These are phyloP conservation scores for Asterochloris sp. DNA, from an alignment of 139 green algal species.

Conservation along the genomic window DNA sequence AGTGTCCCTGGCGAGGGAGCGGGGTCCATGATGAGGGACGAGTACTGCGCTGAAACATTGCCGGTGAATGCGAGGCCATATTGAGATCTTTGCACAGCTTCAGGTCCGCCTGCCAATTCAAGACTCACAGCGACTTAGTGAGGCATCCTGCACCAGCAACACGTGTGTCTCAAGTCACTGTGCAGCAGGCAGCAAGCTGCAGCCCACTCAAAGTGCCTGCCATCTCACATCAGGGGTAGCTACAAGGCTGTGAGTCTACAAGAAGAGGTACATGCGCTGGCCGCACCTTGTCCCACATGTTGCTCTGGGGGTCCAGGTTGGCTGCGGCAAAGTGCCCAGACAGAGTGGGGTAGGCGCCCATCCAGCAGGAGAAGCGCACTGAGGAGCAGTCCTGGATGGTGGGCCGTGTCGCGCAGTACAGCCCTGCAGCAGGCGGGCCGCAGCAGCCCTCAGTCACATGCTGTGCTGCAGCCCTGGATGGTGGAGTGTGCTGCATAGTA, in stretches of 20 bases:
- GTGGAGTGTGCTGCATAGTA: too few species aligned
- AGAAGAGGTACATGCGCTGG: background rate
- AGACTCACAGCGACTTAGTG: too few species aligned
- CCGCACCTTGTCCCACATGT: slow-evolving; percentile 58
- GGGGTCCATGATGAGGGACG: too few species aligned
- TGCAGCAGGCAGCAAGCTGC: background rate
- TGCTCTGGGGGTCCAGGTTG: slow-evolving; percentile 55
- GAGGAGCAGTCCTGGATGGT: slow-evolving; percentile 34
- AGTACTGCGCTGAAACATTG: too few species aligned
- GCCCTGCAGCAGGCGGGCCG: slow-evolving; percentile 21
- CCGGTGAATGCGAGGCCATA: too few species aligned
- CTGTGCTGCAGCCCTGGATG: background rate
- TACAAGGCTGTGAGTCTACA: background rate
- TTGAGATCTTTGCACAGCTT: too few species aligned
- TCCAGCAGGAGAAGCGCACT: slow-evolving; percentile 55
- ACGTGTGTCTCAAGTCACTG: too few species aligned
- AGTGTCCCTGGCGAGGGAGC: too few species aligned
- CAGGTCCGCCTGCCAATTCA: too few species aligned
- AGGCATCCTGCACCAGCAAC: too few species aligned
- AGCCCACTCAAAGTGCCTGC: background rate
- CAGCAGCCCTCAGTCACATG: background rate
- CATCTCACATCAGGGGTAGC: background rate
- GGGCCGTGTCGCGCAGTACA: slow-evolving; percentile 61
- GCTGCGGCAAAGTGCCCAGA: slow-evolving; percentile 48
- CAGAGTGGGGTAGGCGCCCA: slow-evolving; percentile 49